Evolutionary conservation across 345 rosid species (phyloP).

Genomic region (Carallia pectinifolia): DNA sequence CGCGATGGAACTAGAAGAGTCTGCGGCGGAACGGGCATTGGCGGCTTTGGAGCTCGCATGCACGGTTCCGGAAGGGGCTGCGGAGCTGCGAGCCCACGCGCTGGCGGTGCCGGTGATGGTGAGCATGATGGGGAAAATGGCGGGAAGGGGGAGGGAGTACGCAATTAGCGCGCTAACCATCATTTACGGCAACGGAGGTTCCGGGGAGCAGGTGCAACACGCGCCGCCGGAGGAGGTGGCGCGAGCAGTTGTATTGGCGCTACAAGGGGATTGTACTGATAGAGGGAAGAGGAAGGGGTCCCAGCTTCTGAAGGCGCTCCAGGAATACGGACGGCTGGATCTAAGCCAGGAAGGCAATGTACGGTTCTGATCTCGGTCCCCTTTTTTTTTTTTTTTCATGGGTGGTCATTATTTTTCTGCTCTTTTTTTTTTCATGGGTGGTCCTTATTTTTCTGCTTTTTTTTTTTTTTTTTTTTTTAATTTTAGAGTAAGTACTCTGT

Average conservation of each 20-base stretch:
- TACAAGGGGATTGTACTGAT: conserved; percentile 72
- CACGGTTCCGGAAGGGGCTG: conserved; percentile 72
- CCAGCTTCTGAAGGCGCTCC: conserved; percentile 67
- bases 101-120: conserved; percentile 94
- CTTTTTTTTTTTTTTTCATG: too few species aligned
- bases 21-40: conserved; percentile 71
- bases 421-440: too few species aligned
- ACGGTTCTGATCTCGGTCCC: conserved; percentile 6
- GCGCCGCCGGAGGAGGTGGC: conserved; percentile 92
- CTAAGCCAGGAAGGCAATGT: conserved; percentile 39
- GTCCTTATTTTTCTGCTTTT: too few species aligned
- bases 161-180: conserved; percentile 75
- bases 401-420: too few species aligned
- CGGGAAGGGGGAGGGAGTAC: conserved; percentile 79
- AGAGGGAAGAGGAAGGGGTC: conserved; percentile 79
- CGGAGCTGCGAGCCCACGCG: conserved; percentile 72
- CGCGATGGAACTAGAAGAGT: conserved; percentile 58
- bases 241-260: conserved; percentile 71
- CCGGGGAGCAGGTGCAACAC: conserved; percentile 18
- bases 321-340: conserved; percentile 63
- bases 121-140: conserved; percentile 74
- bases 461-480: too few species aligned
- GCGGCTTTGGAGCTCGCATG: conserved; percentile 84
- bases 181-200: conserved; percentile 40
- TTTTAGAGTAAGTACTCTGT: too few species aligned